Percentiles rank a stretch among this genome's conserved stretches.
These are phyloP conservation scores for Rhizophora apiculata DNA, from an alignment of 345 rosid species.

Conservation along the genomic window DNA sequence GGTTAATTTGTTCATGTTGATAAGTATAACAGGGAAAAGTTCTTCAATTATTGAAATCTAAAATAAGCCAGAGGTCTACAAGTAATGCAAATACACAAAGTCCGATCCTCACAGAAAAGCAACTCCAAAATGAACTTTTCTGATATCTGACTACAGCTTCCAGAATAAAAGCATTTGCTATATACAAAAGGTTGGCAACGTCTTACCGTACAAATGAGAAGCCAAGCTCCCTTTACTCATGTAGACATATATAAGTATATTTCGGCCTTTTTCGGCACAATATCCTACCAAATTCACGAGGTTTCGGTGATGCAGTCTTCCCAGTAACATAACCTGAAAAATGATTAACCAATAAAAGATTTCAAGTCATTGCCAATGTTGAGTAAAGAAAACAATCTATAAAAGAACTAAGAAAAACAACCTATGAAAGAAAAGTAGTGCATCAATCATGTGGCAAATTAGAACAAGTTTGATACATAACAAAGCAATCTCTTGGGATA, in stretches of 20 bases:
- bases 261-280: slow-evolving; percentile 93
- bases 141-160: background rate
- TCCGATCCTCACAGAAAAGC: background rate
- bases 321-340: slow-evolving; percentile 83
- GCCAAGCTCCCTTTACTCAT: slow-evolving; percentile 98
- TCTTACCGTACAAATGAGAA: slow-evolving; percentile 90
- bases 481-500: background rate
- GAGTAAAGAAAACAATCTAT: background rate
- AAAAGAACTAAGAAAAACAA: background rate
- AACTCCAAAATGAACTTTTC: background rate
- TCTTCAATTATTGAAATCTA: slow-evolving; percentile 5
- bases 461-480: background rate
- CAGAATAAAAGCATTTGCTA: slow-evolving; percentile 13
- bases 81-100: slow-evolving; percentile 4
- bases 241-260: slow-evolving; percentile 91
- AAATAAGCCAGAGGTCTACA: slow-evolving; percentile 7
- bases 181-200: slow-evolving; percentile 8
- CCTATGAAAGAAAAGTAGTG: too few relatives aligned
- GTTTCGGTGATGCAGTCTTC: slow-evolving; percentile 96
- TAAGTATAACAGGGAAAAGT: background rate
- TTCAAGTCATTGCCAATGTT: background rate
- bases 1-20: too few relatives aligned
- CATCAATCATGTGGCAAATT: too few relatives aligned
- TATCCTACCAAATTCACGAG: slow-evolving; percentile 94
- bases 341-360: slow-evolving; percentile 3